A percentile compares a stretch with the other conserved stretches of the same genome.
phyloP scores from a whole-genome alignment of 2,329 filamentous ascomycete genomes.

The Diaporthe humulicola region DNA sequence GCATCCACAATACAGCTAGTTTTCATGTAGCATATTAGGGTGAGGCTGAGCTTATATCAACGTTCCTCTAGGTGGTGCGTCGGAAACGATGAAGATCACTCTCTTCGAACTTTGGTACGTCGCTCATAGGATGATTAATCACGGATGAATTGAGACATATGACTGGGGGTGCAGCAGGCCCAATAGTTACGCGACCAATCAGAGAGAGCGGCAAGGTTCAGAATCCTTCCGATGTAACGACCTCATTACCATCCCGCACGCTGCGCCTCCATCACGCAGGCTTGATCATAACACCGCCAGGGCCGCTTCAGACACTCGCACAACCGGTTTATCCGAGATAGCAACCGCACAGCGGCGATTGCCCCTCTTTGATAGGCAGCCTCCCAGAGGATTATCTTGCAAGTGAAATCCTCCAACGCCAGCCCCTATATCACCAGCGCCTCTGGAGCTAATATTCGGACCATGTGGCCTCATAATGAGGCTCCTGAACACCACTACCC shows the following conservation, averaged over 20 bases:
- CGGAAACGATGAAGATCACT: neutral
- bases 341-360: neutral
- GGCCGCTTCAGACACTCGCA: neutral
- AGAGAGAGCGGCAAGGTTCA: neutral
- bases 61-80: neutral
- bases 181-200: constrained; percentile 5
- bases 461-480: constrained; percentile 16
- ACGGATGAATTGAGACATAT: neutral
- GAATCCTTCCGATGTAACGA: constrained; percentile 13
- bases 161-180: neutral
- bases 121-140: neutral
- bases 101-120: neutral
- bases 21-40: neutral
- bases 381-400: too few species aligned
- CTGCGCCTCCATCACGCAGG: neutral
- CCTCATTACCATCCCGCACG: neutral
- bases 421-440: neutral
- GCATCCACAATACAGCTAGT: neutral
- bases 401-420: too few species aligned
- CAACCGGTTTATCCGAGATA: neutral
- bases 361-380: neutral
- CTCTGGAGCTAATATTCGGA: neutral
- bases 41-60: neutral
- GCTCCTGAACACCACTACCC: constrained; percentile 27
- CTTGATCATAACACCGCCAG: neutral